A percentile compares a stretch with the other conserved stretches of the same genome.
Evolutionary conservation across 306 rosid species (phyloP).

Genomic region (Gillenia trifoliata): DNA sequence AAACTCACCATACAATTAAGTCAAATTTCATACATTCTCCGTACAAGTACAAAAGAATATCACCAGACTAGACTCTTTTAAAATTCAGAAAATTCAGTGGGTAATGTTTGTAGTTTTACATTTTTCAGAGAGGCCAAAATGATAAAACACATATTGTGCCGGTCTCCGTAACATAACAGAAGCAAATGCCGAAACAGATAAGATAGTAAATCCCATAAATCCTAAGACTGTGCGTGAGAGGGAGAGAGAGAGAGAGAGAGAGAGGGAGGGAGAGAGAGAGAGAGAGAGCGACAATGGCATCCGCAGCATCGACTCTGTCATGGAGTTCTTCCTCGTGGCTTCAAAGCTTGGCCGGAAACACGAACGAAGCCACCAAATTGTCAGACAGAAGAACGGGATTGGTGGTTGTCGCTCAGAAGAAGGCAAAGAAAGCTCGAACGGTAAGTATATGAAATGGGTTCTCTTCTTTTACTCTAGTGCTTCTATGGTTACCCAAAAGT

Average conservation of each 20-base stretch:
- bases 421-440: slow-evolving; percentile 71
- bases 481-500: neutral
- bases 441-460: slow-evolving; percentile 31
- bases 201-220: slow-evolving; percentile 1
- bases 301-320: slow-evolving; percentile 53
- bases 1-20: too few species aligned
- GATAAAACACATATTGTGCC: neutral
- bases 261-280: neutral
- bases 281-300: slow-evolving; percentile 45
- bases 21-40: too few species aligned
- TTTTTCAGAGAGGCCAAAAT: neutral
- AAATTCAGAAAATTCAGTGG: neutral
- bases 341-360: slow-evolving; percentile 34
- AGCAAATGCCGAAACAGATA: slow-evolving; percentile 14
- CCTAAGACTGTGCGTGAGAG: too few species aligned
- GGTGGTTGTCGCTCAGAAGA: slow-evolving; percentile 69
- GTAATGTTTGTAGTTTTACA: neutral
- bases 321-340: slow-evolving; percentile 54
- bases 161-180: neutral
- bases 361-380: slow-evolving; percentile 31
- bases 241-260: neutral
- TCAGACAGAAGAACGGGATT: slow-evolving; percentile 26
- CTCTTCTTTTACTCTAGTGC: neutral
- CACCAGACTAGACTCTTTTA: too few species aligned
- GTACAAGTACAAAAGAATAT: too few species aligned